A percentile compares a stretch with the other conserved stretches of the same genome.
phyloP scores from a whole-genome alignment of 208 protist species.

The Lotmaria passim region DNA sequence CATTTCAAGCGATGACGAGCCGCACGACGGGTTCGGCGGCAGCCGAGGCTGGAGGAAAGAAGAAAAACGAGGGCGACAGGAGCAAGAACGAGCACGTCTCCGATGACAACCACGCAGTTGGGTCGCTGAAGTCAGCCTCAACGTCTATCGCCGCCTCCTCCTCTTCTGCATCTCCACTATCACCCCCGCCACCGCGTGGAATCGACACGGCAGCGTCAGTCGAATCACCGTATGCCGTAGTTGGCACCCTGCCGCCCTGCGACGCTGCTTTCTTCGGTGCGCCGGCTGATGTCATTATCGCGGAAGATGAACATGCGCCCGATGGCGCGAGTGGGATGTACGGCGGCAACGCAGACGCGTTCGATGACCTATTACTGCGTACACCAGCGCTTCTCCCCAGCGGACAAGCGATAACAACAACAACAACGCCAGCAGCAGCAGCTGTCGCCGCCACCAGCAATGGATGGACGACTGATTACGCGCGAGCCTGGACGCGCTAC shows the following conservation, averaged over 20 bases:
- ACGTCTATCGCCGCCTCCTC: too few species aligned
- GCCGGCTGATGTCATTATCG: conserved; percentile 8
- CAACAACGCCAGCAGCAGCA: too few species aligned
- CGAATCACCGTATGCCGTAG: neutral
- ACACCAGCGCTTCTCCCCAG: too few species aligned
- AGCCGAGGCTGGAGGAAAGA: too few species aligned
- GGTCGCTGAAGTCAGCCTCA: too few species aligned
- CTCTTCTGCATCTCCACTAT: neutral
- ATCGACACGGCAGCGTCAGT: neutral
- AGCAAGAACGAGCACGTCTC: neutral
- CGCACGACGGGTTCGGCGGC: neutral
- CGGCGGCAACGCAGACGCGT: neutral
- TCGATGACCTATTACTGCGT: neutral
- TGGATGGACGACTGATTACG: conserved; percentile 23
- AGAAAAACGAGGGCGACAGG: too few species aligned
- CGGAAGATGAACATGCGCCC: neutral
- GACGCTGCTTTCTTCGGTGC: conserved; percentile 29
- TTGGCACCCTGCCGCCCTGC: conserved; percentile 29
- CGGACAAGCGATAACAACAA: too few species aligned
- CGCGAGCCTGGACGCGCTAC: conserved; percentile 20
- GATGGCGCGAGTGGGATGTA: too few species aligned
- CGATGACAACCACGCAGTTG: neutral
- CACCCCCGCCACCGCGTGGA: too few species aligned
- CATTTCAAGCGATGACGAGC: neutral
- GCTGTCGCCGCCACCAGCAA: too few species aligned